phyloP scores from a whole-genome alignment of 352 stramenopile species.

The Thraustochytrium sp. region DNA sequence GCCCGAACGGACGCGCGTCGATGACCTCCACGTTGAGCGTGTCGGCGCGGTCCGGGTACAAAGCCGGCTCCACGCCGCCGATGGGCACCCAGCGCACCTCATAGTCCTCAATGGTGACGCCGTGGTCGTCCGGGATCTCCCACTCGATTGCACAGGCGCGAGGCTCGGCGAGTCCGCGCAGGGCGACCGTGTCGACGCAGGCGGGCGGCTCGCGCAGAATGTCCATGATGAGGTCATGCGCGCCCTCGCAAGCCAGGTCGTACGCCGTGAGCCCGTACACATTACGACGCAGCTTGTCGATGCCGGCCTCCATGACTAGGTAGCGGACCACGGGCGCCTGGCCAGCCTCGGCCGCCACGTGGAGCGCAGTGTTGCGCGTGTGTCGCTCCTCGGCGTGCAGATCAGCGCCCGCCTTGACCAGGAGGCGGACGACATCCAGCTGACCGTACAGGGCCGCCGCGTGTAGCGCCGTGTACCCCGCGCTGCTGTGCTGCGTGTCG shows the following conservation, averaged over 20 bases:
- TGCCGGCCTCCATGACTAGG: not conserved
- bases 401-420: not conserved
- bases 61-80: not conserved
- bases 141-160: not conserved
- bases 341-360: not conserved
- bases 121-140: conserved; percentile 35
- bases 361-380: not conserved
- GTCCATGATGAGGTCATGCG: conserved; percentile 32
- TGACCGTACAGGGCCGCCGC: conserved; percentile 1
- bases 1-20: not conserved
- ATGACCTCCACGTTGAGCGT: not conserved
- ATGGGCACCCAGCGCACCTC: conserved; percentile 14
- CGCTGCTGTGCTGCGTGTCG: not conserved
- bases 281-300: conserved; percentile 18
- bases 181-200: not conserved
- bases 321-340: not conserved
- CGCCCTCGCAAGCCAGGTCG: not conserved
- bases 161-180: not conserved
- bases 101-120: not conserved
- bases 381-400: not conserved
- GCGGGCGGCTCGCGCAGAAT: conserved; percentile 10
- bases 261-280: not conserved
- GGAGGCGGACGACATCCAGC: not conserved
- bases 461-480: not conserved
- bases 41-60: not conserved